These are phyloP conservation scores for Bipolaris gigantea DNA, from an alignment of 2,329 filamentous ascomycete genomes.

Conservation along the genomic window DNA sequence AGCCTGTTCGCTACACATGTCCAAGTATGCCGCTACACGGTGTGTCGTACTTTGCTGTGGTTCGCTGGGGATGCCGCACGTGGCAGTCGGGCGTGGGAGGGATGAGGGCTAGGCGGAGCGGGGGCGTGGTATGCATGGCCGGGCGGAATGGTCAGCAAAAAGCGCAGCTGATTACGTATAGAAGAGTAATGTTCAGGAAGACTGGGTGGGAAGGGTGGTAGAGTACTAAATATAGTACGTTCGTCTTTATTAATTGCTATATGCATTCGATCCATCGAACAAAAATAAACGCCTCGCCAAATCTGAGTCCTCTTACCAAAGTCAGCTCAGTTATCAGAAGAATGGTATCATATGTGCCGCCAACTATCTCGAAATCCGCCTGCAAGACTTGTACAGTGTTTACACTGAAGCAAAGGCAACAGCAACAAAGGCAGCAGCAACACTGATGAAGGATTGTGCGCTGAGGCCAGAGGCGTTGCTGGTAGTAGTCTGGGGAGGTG, in stretches of 20 bases:
- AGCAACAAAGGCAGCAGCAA: conserved; percentile 31
- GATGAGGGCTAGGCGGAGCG: conserved; percentile 4
- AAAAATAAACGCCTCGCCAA: conserved; percentile 13
- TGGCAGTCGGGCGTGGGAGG: conserved; percentile 13
- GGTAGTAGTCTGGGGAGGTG: conserved; percentile 30
- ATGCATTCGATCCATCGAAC: not conserved
- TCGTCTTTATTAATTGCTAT: not conserved
- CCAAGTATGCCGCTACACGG: conserved; percentile 1
- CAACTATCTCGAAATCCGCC: not conserved
- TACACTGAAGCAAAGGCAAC: conserved; percentile 33
- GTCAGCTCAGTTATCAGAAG: conserved; percentile 21
- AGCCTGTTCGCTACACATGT: not conserved
- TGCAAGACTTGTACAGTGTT: not conserved
- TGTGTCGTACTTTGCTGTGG: conserved; percentile 18
- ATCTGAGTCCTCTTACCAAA: conserved; percentile 14
- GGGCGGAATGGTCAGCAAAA: not conserved
- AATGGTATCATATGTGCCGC: conserved; percentile 28
- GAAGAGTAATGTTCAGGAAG: not conserved
- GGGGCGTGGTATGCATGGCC: conserved; percentile 11
- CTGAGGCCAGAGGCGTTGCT: conserved; percentile 30
- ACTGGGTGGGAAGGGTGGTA: not conserved
- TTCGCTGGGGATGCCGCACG: conserved; percentile 22
- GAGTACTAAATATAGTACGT: not conserved
- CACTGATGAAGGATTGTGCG: conserved; percentile 29
- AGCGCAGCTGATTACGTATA: not conserved